Evolutionary conservation across 352 stramenopile species (phyloP), one percentile per base, ranked within the genome.

Genomic region (Ophiocytium majus): DNA sequence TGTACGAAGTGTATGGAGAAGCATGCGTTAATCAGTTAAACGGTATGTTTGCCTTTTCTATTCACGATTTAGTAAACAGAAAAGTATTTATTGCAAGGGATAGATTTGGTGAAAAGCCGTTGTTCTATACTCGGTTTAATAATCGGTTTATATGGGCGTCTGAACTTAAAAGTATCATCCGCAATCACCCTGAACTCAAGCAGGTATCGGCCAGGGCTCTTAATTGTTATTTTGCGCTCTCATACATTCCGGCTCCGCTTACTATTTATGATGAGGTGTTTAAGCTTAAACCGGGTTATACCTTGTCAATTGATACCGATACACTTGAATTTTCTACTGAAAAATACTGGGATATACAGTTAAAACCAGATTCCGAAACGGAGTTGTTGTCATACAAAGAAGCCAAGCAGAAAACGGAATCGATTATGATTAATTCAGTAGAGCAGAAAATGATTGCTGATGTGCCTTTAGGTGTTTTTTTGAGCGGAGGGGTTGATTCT

Each of bases 1-100:
- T 28, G 28, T 71, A 71, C 57, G 23, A 23, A 71, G 28, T 23
- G 57, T 71, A 28, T 23, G 57, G 57, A 71, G 28, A 28, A 23
- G 57, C 23, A 71, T 71, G 57, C 57, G 57, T 71, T 23, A 71
- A 71, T 28, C 23, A 71, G 57, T 71, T 71, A 23, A 71, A 71
- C 28, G 57, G 57, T 23, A 71, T 71, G 57, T 71, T 23, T 23
- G 57, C 57, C 23, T 71, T 71, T 71, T 23, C 57, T 71, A 71
- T 71, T 71, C 28, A 71, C 28, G 57, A 71, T 71, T 23, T 23
- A 71, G 28, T 28, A 71, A 71, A 71, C 28, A 28, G 57, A 23
- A 28, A 71, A 23, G 19, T 71, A 71, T 71, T 71, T 28, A 23
- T 23, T 28, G 23, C 57, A 71, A 71, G 57, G 28, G 57, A 71